Evolutionary conservation across 306 rosid species (phyloP), one percentile per base, ranked within the genome.

Genomic region (Lotus japonicus): DNA sequence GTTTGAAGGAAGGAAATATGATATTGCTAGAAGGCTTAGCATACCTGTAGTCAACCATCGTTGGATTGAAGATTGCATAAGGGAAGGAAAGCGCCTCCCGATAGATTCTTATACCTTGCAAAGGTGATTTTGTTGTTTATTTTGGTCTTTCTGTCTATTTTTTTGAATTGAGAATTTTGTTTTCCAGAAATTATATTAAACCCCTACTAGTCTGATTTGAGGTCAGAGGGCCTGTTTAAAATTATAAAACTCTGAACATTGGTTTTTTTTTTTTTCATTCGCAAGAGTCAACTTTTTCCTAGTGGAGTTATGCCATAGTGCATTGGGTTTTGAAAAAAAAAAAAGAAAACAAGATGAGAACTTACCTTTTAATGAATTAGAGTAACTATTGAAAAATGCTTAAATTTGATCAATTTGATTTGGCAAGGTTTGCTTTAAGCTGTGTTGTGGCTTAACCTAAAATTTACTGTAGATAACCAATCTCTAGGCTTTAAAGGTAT

Each of bases 11-110:
- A 86, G 35, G 72, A 90, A 86, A 64, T 88, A 77, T 61, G 74
- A 79, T 39, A 75, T 88, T 55, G 96, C 98, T 2, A 66, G 48
- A 39, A 88, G 80, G 80, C 76, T 82, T 11, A 56, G 68, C 36
- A 81, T 77, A 18, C 36, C 50, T 43, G 50, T 86, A 44, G 87
- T 90, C 6, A 94, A 88, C 85, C 98, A 90, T 57, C 81, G 76
- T 14, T 94, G 98, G 98, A 43, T 94, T 68, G 98, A 88, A 79
- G 98, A 90, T 11, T 94, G 96, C 73, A 65, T 94, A 36, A 85
- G 67, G 80, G 90, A 81, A 70, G 82, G 91, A 72, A 84, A 61
- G 81, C 85, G 88, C 59, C 85, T 94, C 28, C 86, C 88, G 2
- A 95, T 84, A 81, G 82, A 71, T 71, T 72, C 95, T 56, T 94